Conservation (phyloP, 179 eudicot species). For the Dionaea muscipula region DNA sequence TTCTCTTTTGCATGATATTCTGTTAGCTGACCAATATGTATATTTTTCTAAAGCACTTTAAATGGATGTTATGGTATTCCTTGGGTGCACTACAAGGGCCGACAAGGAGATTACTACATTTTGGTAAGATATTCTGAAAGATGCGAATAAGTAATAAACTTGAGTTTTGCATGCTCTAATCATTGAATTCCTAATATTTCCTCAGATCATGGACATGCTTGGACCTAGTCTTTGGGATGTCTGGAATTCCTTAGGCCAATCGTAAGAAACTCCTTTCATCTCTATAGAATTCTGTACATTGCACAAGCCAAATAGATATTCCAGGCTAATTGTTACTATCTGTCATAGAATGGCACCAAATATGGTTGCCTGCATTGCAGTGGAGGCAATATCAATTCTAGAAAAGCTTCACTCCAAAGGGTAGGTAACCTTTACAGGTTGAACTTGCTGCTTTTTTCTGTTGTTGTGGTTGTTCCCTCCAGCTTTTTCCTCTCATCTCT, state of each 20-base stretch:
- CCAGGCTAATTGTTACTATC: constrained; percentile 8
- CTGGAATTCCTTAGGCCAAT: constrained; percentile 86
- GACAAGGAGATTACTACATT: constrained; percentile 85
- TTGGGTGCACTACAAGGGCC: constrained; percentile 77
- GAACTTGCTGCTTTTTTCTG: too few species aligned
- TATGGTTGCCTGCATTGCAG: constrained; percentile 93
- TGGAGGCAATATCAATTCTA: constrained; percentile 89
- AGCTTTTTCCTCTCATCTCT: too few species aligned
- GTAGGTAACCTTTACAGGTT: constrained; percentile 22
- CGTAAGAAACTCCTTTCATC: constrained; percentile 38
- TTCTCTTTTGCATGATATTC: not conserved
- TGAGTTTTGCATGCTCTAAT: not conserved
- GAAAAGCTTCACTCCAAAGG: constrained; percentile 88
- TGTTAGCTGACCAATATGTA: constrained; percentile 11
- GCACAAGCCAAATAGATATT: not conserved
- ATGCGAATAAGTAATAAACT: not conserved
- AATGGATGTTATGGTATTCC: constrained; percentile 94
- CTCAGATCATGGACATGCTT: constrained; percentile 94
- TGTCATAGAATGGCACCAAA: constrained; percentile 73
- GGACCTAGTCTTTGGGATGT: constrained; percentile 98
- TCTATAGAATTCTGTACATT: not conserved
- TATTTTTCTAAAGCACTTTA: constrained; percentile 35
- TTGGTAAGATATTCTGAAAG: constrained; percentile 34
- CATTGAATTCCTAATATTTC: constrained; percentile 3
- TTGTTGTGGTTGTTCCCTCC: too few species aligned